phyloP scores from a whole-genome alignment of 2,329 filamentous ascomycete species.

The Penicillium sclerotiorum region DNA sequence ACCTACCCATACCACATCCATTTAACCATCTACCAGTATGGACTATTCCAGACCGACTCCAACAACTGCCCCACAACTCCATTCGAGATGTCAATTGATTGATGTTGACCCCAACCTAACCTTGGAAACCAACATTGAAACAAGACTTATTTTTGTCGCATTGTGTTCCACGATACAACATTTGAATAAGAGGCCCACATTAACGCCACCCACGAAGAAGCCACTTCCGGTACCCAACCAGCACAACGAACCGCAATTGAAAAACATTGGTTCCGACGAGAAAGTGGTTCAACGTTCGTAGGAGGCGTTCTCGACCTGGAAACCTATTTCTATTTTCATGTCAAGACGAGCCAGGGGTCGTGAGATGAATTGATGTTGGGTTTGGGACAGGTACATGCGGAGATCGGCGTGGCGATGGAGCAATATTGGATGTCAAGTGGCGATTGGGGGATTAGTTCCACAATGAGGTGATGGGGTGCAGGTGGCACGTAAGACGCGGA shows the following conservation, averaged over 20 bases:
- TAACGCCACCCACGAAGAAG: slow-evolving; percentile 5
- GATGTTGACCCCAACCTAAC: no score
- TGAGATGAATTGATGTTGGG: background rate
- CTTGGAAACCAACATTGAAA: no score
- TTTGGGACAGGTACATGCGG: background rate
- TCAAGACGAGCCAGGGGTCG: no score
- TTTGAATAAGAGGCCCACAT: slow-evolving; percentile 1
- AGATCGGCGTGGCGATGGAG: background rate
- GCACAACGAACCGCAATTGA: background rate
- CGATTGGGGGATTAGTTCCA: background rate
- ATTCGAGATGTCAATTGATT: no score
- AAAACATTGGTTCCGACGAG: background rate
- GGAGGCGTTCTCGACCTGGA: no score
- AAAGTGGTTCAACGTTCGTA: background rate
- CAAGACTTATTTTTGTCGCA: no score
- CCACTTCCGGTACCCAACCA: background rate
- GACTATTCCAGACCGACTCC: no score
- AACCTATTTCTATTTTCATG: background rate
- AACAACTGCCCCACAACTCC: no score
- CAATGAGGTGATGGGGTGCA: background rate
- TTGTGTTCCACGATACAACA: background rate
- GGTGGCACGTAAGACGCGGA: background rate
- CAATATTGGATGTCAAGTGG: background rate
- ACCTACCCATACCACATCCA: no score
- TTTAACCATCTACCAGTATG: no score